Evolutionary conservation across 2,329 filamentous ascomycete genomes (phyloP).

Genomic region (Fusarium nodosum): DNA sequence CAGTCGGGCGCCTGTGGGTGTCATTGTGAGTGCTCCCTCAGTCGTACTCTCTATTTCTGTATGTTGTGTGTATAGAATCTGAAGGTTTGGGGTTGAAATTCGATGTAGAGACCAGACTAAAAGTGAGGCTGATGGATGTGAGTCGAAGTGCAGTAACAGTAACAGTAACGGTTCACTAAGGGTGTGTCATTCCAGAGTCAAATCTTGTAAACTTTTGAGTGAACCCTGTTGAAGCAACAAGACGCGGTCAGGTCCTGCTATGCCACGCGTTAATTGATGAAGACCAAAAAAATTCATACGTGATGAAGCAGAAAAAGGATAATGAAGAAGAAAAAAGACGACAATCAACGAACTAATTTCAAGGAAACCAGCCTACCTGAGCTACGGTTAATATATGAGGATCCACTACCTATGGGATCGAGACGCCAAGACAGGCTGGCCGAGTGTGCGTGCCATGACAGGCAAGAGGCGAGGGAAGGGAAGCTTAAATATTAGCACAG

Average conservation of each 20-base stretch:
- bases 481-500: constrained; percentile 18
- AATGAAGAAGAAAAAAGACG: constrained; percentile 5
- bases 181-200: constrained; percentile 39
- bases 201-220: constrained; percentile 11
- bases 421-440: constrained; percentile 23
- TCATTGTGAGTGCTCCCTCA: constrained; percentile 36
- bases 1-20: constrained; percentile 49
- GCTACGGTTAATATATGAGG: constrained; percentile 30
- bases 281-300: neutral
- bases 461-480: constrained; percentile 2
- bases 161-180: constrained; percentile 1
- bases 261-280: constrained; percentile 7
- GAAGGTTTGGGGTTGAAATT: neutral
- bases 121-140: constrained; percentile 11
- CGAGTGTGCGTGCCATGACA: neutral
- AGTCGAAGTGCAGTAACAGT: constrained; percentile 10
- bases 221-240: constrained; percentile 20
- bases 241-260: constrained; percentile 12
- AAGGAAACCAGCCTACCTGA: constrained; percentile 24
- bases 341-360: constrained; percentile 34
- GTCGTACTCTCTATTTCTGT: constrained; percentile 2
- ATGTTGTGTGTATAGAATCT: neutral
- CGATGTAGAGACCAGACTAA: constrained; percentile 11
- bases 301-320: neutral
- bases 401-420: constrained; percentile 31